A percentile compares a stretch with the other conserved stretches of the same genome.
These are phyloP conservation scores for Colletotrichum incanum DNA, from an alignment of 2,329 filamentous ascomycete species.

Conservation along the genomic window DNA sequence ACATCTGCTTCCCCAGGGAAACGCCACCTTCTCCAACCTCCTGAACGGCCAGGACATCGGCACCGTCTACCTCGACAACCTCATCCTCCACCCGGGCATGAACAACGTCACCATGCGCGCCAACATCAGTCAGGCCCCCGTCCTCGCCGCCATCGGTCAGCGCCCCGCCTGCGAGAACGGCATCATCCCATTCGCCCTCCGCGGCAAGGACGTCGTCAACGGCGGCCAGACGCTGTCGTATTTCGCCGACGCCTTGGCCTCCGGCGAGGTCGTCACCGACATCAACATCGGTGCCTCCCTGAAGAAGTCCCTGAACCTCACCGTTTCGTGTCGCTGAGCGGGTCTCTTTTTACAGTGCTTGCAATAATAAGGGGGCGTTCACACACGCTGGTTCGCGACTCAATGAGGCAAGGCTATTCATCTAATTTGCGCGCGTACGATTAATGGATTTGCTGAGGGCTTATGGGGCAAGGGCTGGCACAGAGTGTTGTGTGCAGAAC, in stretches of 20 bases:
- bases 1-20: constrained; percentile 63
- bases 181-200: constrained; percentile 69
- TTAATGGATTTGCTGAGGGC: constrained; percentile 3
- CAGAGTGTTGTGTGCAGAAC: not conserved
- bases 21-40: constrained; percentile 73
- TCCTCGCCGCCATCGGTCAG: constrained; percentile 61
- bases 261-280: constrained; percentile 65
- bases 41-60: constrained; percentile 69
- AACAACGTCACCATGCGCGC: constrained; percentile 71
- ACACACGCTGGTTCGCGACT: not conserved
- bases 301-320: constrained; percentile 47
- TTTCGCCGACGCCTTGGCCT: constrained; percentile 68
- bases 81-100: constrained; percentile 71
- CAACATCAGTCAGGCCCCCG: constrained; percentile 64
- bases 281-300: constrained; percentile 63
- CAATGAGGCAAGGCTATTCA: not conserved
- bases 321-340: constrained; percentile 15
- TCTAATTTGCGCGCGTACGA: constrained; percentile 4
- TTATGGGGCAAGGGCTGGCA: not conserved
- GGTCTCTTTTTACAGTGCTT: not conserved
- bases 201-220: constrained; percentile 67
- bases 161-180: constrained; percentile 68
- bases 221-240: constrained; percentile 69
- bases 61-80: constrained; percentile 69
- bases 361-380: not conserved